Evolutionary conservation across 345 rosid species (phyloP).

Genomic region (Barbarea vulgaris): DNA sequence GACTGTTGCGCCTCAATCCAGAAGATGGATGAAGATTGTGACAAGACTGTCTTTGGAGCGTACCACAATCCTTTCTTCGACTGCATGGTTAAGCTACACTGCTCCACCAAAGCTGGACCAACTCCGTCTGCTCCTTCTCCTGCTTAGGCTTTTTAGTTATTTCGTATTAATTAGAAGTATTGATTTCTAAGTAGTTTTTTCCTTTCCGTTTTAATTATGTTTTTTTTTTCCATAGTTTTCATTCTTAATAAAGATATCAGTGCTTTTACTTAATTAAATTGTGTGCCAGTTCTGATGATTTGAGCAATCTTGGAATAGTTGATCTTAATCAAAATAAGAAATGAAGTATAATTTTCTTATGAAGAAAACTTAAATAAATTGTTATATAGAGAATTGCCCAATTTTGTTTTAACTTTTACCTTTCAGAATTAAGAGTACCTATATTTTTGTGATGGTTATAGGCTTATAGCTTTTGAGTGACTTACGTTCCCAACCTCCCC

Average conservation of each 20-base stretch:
- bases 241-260: constrained; percentile 7
- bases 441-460: not conserved
- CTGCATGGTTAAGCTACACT: constrained; percentile 25
- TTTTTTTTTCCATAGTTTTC: not conserved
- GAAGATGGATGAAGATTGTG: constrained; percentile 35
- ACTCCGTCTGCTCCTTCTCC: constrained; percentile 34
- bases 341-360: not conserved
- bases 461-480: not conserved
- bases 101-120: constrained; percentile 28
- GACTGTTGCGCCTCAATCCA: constrained; percentile 33
- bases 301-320: not conserved
- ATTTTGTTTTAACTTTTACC: not conserved
- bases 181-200: not conserved
- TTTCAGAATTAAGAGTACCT: not conserved
- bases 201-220: not conserved
- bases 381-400: not conserved
- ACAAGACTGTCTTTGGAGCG: constrained; percentile 39
- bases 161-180: not conserved
- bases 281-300: not conserved
- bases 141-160: constrained; percentile 14
- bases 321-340: not conserved
- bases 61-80: constrained; percentile 37
- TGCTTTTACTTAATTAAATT: not conserved
- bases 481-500: not conserved
- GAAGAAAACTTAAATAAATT: not conserved